Percentiles rank a stretch among this genome's conserved stretches.
These are phyloP conservation scores for Calonectria hongkongensis DNA, from an alignment of 2,329 filamentous ascomycete genomes.

Conservation along the genomic window DNA sequence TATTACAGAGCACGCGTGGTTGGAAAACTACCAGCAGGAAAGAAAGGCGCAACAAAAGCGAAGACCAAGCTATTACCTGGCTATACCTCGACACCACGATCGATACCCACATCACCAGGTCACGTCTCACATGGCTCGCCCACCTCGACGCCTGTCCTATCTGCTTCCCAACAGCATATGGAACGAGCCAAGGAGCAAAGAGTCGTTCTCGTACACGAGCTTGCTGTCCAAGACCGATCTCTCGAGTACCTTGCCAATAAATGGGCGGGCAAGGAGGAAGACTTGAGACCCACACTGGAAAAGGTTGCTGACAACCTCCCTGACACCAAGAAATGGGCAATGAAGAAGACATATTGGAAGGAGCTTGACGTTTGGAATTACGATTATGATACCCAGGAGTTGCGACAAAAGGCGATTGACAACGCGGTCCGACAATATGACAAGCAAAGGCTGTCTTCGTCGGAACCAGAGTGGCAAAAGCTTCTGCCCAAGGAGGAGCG, in stretches of 20 bases:
- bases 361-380: conserved; percentile 80
- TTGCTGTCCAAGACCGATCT: conserved; percentile 72
- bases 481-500: conserved; percentile 75
- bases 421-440: conserved; percentile 77
- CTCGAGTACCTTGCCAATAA: conserved; percentile 69
- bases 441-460: conserved; percentile 72
- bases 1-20: conserved; percentile 59
- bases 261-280: conserved; percentile 71
- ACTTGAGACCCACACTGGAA: conserved; percentile 72
- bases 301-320: conserved; percentile 75
- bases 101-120: conserved; percentile 73
- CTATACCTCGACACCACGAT: conserved; percentile 61
- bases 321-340: conserved; percentile 70
- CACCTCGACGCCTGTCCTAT: conserved; percentile 68
- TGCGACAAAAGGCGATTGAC: conserved; percentile 77
- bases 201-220: conserved; percentile 75
- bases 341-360: conserved; percentile 76
- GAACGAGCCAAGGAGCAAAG: conserved; percentile 73
- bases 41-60: conserved; percentile 59
- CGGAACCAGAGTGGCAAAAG: conserved; percentile 77
- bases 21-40: conserved; percentile 58
- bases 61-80: conserved; percentile 67
- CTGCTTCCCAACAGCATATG: conserved; percentile 70
- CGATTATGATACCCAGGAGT: conserved; percentile 71
- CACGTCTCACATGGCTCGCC: conserved; percentile 74